Base-by-base conservation (phyloP, 345 rosid genomes). In the Leavenworthia alabamica region DNA sequence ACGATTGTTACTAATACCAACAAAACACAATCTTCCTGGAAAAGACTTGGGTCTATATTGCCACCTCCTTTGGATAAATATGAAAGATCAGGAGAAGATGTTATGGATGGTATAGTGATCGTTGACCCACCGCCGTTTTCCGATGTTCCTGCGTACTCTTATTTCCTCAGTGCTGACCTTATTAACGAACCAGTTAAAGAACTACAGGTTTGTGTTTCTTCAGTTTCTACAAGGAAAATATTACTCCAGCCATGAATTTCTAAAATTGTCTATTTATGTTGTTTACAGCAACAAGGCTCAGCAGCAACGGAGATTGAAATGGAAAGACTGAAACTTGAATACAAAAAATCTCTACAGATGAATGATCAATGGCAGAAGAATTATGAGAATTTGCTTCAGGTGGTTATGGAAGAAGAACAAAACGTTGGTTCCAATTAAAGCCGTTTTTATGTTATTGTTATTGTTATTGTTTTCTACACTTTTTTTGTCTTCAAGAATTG, bases 21-120 rank as follows among this genome's bases (percentile, higher is more conserved):
- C 52, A 76, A 50, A 49, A 27, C 47, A 4, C 80, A 72, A 55
- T 61, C 69, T 65, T 81, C 84, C 31, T 72, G 78, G 51, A 91
- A 79, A 73, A 78, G 71, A 72, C 85, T 74, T 4, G 79, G 75
- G 20, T 68, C 73, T 33, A 49, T 33, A 29, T 65, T 81, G 28
- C 79, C 85, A 3, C 96, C 94, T 5, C 82, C 92, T n/a, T 67
- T 89, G 53, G 76, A 80, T 15, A 93, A 80, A 75, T 82, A 76
- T 60, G 65, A 71, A 42, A 76, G 62, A 63, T 35, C 75, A 40
- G 58, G 53, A 4, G 88, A 83, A 65, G 86, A 76, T 49, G 64
- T 50, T 12, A 32, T 37, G 44, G 79, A 68, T 36, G 28, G 68
- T 39, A 72, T 57, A 23, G 63, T 77, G 9, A 74, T 71, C 1